phyloP scores from a whole-genome alignment of 768 basidiomycete genomes.

The Boletus rubroflammeus region DNA sequence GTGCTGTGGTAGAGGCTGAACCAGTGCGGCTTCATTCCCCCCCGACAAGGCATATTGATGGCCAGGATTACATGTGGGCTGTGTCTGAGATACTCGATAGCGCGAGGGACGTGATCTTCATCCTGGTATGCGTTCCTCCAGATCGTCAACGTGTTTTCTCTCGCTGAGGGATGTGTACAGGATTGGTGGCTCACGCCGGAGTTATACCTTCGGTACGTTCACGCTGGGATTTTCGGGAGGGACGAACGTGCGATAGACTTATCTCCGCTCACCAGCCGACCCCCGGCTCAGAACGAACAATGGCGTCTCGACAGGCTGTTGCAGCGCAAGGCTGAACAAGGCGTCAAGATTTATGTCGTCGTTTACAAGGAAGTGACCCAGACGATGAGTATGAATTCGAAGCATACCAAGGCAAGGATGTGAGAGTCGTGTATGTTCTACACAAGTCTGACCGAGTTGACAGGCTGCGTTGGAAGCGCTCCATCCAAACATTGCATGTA shows the following conservation, averaged over 20 bases:
- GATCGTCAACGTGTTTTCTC: background rate
- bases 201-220: conserved; percentile 68
- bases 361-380: conserved; percentile 96
- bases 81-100: conserved; percentile 84
- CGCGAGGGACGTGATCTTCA: conserved; percentile 83
- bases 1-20: background rate
- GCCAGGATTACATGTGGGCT: conserved; percentile 97
- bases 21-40: background rate
- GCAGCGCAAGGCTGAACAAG: conserved; percentile 84
- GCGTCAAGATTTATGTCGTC: conserved; percentile 86
- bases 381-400: conserved; percentile 86
- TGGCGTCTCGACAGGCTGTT: conserved; percentile 87
- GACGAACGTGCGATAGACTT: conserved; percentile 3
- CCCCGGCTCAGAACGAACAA: conserved; percentile 78
- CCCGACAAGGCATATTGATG: conserved; percentile 73
- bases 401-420: conserved; percentile 69
- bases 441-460: background rate
- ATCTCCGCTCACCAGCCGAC: conserved; percentile 44
- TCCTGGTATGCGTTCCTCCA: conserved; percentile 48
- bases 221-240: no score
- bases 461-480: conserved; percentile 75
- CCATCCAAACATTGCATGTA: conserved; percentile 82
- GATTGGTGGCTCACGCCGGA: conserved; percentile 97
- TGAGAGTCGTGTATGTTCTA: background rate
- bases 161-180: conserved; percentile 31